Evolutionary conservation across 768 basidiomycete genomes (phyloP), one percentile per base, ranked within the genome.

Genomic region (Paxillus rubicundulus): DNA sequence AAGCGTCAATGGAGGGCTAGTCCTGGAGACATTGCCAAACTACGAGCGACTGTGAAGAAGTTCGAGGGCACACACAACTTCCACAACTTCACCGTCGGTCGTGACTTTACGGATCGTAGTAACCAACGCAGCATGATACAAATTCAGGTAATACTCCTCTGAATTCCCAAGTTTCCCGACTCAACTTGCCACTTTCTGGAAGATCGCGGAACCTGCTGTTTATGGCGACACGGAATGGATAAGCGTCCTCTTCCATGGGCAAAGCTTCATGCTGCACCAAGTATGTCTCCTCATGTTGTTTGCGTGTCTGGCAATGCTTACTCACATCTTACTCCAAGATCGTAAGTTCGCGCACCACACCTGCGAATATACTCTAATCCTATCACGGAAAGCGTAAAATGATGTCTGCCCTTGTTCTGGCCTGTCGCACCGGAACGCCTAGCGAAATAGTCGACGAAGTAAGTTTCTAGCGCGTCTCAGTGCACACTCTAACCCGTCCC

Each of bases 251-350:
- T 88, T 97, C 67, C 93, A 98, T 65, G 97, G 96, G 0, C 97
- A 99, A 70, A 94, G 92, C 61, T 99, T 99, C 70, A 98, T 99
- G 97, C 72, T 99, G 49, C 96, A 99, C 69, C 97, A 99, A 77
- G 94, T 94, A 61, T 48, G 78, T 72, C n/a, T 30, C 63, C 58
- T 42, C 42, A 8, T 43, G 33, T 37, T 52, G 24, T 18, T 12
- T 30, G 24, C 21, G 17, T 38, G 13, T 14, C 9, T 5, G 56
- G 59, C 53, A 75, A 68, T 34, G 20, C 30, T 36, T 54, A 59
- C 52, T 60, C 66, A 51, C 50, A 42, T 52, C 47, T 40, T 53
- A 47, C 10, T 30, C 44, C 33, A 52, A 69, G 68, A 71, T 69
- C 48, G 70, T 69, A 50, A 63, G 70, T 67, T 33, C 38, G 9